Evolutionary conservation across 1,284 basidiomycete genomes (phyloP), one percentile per base, ranked within the genome.

Genomic region (Sutorius eximius): DNA sequence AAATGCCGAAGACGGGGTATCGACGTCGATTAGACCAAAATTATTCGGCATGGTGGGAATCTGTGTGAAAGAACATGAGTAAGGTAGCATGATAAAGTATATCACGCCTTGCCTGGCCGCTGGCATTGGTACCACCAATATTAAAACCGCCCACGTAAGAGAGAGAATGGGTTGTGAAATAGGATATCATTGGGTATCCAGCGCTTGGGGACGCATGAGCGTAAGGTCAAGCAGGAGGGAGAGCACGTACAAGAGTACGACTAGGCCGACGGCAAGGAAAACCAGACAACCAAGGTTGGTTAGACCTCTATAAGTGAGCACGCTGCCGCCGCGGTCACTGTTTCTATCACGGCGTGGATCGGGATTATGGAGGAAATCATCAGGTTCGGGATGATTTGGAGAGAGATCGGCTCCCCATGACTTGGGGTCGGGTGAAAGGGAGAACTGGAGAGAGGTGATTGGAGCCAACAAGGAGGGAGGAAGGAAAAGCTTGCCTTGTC

Each of bases 111-210:
- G 80, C 82, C 74, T 93, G 91, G 36, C 92, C 93, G 13, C 82
- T 82, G 5, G 82, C 83, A 68, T 95, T 95, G 57, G 82, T 88
- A 5, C 93, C 91, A 30, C 91, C 92, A 20, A 92, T 64, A 64
- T 91, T 91, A 69, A 87, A 90, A 2, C 85, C 91, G 15, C 86
- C 87, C 11, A 80, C 69, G 3, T 71, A 79, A 2, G 83, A 82
- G 27, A 75, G 75, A 12, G 66, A 60, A 27, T 76, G 71, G 38
- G 73, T 70, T 5, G 80, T 83, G 64, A 90, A 85, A 67, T 85
- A 87, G 12, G 82, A 79, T 63, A 91, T 81, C 55, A 96, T 72
- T 15, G 93, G 93, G 66, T 91, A 95, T 29, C 89, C 93, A 22
- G 85, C 90, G 64, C 87, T 89, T 89, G 54, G 45, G 47, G 36